Evolutionary conservation across 371 early-diverging fungal genomes (phyloP).

Genomic region (Mortierella sp.): DNA sequence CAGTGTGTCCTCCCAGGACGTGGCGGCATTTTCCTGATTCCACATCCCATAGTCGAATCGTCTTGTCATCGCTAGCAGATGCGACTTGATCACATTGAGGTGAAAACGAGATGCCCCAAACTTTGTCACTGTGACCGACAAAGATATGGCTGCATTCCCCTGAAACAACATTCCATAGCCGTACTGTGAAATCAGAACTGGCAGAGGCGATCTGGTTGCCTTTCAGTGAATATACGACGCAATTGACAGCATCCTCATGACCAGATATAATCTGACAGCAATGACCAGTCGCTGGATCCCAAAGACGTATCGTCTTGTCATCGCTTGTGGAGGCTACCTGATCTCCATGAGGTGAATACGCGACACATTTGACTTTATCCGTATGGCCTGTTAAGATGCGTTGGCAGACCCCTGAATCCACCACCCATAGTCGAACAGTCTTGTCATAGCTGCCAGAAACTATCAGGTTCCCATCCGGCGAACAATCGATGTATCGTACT

Average conservation of each 20-base stretch:
- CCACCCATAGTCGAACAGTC: background rate
- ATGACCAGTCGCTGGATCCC: background rate
- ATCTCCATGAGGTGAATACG: background rate
- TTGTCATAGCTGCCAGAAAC: background rate
- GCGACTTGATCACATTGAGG: no score
- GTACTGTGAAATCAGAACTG: background rate
- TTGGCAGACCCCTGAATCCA: background rate
- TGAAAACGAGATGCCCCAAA: no score
- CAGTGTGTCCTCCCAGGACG: no score
- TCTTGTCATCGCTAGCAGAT: no score
- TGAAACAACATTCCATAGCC: background rate
- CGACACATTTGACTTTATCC: background rate
- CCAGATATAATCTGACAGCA: background rate
- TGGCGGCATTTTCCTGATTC: no score
- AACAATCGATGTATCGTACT: no score
- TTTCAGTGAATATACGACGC: background rate
- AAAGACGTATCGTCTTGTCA: background rate
- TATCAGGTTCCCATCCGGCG: background rate
- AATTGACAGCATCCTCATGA: background rate
- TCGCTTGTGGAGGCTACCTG: background rate
- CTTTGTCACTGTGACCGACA: no score
- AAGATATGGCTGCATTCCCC: background rate
- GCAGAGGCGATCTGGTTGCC: background rate
- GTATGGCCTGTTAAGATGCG: background rate
- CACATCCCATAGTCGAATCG: no score